Evolutionary conservation across 169 alveolate species (phyloP).

Genomic region (Neospora caninum): DNA sequence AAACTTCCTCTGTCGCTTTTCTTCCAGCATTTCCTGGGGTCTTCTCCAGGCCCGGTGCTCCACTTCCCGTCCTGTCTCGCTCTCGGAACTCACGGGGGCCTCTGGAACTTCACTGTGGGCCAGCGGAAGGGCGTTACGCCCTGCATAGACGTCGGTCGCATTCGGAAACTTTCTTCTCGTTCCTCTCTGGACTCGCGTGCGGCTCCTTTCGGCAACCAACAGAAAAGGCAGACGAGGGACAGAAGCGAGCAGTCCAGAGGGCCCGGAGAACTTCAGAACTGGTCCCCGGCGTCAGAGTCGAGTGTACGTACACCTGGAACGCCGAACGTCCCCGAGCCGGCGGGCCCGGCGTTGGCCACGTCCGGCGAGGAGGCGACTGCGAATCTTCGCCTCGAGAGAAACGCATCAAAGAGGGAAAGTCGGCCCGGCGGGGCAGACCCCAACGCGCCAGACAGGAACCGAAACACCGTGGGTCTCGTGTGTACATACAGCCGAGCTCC

Average conservation of each 20-base stretch:
- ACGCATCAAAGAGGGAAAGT: too few relatives aligned
- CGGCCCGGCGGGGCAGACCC: too few relatives aligned
- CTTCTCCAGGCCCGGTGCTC: slow-evolving; percentile 75
- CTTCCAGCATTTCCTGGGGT: slow-evolving; percentile 69
- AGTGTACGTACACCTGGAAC: too few relatives aligned
- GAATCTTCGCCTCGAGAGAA: too few relatives aligned
- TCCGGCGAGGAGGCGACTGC: too few relatives aligned
- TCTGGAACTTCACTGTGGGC: slow-evolving; percentile 78
- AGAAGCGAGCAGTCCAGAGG: not conserved
- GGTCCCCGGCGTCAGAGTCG: too few relatives aligned
- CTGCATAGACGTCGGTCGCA: slow-evolving; percentile 51
- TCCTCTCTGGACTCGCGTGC: not conserved
- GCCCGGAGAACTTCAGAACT: too few relatives aligned
- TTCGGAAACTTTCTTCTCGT: not conserved
- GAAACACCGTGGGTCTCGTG: too few relatives aligned
- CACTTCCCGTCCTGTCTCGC: slow-evolving; percentile 68
- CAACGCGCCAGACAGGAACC: too few relatives aligned
- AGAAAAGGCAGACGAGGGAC: not conserved
- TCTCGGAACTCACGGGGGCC: slow-evolving; percentile 79
- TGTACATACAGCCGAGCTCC: too few relatives aligned
- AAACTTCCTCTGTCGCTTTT: slow-evolving; percentile 69
- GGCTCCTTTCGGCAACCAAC: not conserved
- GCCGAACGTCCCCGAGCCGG: too few relatives aligned
- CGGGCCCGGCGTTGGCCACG: too few relatives aligned
- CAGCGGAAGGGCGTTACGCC: slow-evolving; percentile 77